Base-by-base conservation (phyloP, 345 rosid species). In the Fremontodendron californicum region DNA sequence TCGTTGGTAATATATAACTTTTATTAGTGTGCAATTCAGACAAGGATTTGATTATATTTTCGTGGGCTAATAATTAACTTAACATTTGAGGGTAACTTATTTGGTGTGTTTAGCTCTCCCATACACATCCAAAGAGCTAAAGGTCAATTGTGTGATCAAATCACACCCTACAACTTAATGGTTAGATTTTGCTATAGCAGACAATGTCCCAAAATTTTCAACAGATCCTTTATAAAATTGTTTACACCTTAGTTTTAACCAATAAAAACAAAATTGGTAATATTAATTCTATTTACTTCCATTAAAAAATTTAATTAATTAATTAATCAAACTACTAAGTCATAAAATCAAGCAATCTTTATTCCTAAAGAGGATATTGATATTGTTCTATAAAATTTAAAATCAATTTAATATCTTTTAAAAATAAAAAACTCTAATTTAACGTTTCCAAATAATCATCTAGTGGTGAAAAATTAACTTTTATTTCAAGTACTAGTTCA, bases 321-420 rank as follows among this genome's bases (percentile, higher is more conserved):
- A 25, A 70, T 3, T 9, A 52, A 64, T 71, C 71, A 55, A 54
- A 55, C 62, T 12, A 60, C 12, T n/a, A 23, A 43, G 2, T 9
- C 51, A 82, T 78, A 76, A 82, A 82, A 73, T 68, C 71, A 77
- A 83, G 83, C 76, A 79, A 40, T 49, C 76, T n/a, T n/a, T n/a
- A n/a, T n/a, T 29, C 27, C 9, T 66, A 18, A 64, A 37, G 37
- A n/a, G n/a, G n/a, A n/a, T n/a, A n/a, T n/a, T n/a, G n/a, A n/a
- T n/a, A n/a, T n/a, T n/a, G n/a, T n/a, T n/a, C n/a, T n/a, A n/a
- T n/a, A n/a, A n/a, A n/a, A n/a, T n/a, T n/a, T n/a, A n/a, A n/a
- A n/a, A n/a, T n/a, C n/a, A n/a, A n/a, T n/a, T n/a, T n/a, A n/a
- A n/a, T n/a, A n/a, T n/a, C n/a, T n/a, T n/a, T n/a, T 12, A 27